A percentile compares a stretch with the other conserved stretches of the same genome.
These are phyloP conservation scores for Eustoma russellianum DNA, from an alignment of 257 asterid species.

Conservation along the genomic window DNA sequence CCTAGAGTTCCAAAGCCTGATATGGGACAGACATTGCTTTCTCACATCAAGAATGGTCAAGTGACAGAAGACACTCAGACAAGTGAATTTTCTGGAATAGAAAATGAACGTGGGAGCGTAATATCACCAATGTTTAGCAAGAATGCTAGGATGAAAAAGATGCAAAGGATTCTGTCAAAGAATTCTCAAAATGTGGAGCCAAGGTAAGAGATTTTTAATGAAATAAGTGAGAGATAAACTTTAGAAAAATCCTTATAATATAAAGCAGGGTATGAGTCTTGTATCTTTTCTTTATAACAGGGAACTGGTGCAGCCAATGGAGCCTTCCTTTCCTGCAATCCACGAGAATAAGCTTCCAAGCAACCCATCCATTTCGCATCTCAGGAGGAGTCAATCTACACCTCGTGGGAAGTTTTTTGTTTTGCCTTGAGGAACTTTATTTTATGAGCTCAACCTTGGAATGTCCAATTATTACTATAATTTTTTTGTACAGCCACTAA, in stretches of 20 bases:
- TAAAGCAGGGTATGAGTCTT: constrained; percentile 4
- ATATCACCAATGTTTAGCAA: constrained; percentile 23
- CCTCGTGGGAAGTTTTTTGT: constrained; percentile 68
- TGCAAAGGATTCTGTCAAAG: constrained; percentile 41
- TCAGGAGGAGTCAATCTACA: constrained; percentile 72
- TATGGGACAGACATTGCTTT: constrained; percentile 26
- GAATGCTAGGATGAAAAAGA: constrained; percentile 36
- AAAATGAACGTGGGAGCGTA: constrained; percentile 30
- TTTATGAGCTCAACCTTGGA: constrained; percentile 1
- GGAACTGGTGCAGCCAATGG: constrained; percentile 33
- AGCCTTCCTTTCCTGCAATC: constrained; percentile 27
- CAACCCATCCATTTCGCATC: constrained; percentile 24
- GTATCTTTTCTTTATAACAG: constrained; percentile 25
- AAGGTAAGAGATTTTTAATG: constrained; percentile 30
- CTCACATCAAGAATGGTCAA: constrained; percentile 22
- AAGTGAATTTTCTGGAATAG: constrained; percentile 42
- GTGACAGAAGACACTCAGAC: constrained; percentile 35
- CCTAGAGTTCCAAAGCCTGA: constrained; percentile 39
- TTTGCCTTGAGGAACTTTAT: constrained; percentile 24
- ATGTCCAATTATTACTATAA: constrained; percentile 7
- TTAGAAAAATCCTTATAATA: background rate
- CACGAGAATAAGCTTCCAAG: constrained; percentile 35
- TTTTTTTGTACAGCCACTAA: constrained; percentile 21
- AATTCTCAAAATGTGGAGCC: constrained; percentile 75
- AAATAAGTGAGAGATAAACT: constrained; percentile 1